Conservation (phyloP, 2,329 filamentous ascomycete species). For the Hymenoscyphus fructigenus region DNA sequence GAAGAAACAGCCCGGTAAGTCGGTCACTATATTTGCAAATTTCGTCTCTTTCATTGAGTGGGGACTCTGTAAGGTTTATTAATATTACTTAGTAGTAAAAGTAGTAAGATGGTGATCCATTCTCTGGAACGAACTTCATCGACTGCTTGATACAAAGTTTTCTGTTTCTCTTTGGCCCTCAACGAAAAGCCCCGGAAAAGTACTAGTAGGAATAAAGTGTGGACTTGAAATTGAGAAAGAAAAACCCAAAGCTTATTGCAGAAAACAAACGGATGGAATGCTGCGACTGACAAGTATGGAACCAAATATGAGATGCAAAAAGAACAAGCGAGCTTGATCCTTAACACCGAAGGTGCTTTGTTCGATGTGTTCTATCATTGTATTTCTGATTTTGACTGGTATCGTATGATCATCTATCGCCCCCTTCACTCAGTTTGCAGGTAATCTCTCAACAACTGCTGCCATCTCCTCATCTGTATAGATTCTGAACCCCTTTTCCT, state of each 20-base stretch:
- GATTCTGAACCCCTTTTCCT: conserved; percentile 97
- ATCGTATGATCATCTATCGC: neutral
- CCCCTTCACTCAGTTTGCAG: conserved; percentile 51
- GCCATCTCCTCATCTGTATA: conserved; percentile 98
- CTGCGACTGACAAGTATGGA: neutral
- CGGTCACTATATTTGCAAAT: too few relatives aligned
- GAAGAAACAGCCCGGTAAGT: too few relatives aligned
- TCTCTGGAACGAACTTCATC: too few relatives aligned
- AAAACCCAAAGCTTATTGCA: neutral
- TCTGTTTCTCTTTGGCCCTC: too few relatives aligned
- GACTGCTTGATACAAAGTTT: too few relatives aligned
- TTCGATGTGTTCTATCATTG: conserved; percentile 6
- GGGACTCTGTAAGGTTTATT: too few relatives aligned
- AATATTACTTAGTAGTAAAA: too few relatives aligned
- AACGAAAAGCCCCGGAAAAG: too few relatives aligned
- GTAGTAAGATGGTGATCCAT: too few relatives aligned
- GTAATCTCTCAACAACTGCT: conserved; percentile 80
- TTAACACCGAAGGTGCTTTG: neutral
- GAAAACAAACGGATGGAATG: neutral
- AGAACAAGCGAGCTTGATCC: conserved; percentile 1
- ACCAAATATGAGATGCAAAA: neutral
- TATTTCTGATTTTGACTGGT: conserved; percentile 11
- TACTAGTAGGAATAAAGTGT: neutral
- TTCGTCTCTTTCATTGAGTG: too few relatives aligned
- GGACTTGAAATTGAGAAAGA: neutral